Conservation (phyloP, 306 rosid species). For the Trifolium pratense region DNA sequence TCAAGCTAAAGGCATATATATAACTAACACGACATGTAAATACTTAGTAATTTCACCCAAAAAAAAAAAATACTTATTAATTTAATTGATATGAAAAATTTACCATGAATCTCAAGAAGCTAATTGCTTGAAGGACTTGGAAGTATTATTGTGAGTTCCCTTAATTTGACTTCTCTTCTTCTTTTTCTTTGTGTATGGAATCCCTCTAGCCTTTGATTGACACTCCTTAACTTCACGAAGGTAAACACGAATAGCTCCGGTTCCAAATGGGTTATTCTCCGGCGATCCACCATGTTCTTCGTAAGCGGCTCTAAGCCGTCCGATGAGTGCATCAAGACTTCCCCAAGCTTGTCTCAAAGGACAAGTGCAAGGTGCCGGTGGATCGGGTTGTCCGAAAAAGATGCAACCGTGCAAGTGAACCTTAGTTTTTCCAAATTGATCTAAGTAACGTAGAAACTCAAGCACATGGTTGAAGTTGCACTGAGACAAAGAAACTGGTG, state of each 20-base stretch:
- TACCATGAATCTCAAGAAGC: constrained; percentile 59
- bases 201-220: constrained; percentile 87
- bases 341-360: constrained; percentile 96
- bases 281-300: constrained; percentile 87
- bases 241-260: constrained; percentile 77
- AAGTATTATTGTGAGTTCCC: constrained; percentile 42
- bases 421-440: constrained; percentile 92
- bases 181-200: constrained; percentile 85
- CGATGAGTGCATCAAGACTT: constrained; percentile 88
- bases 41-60: too few species aligned
- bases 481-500: constrained; percentile 65
- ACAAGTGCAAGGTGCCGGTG: constrained; percentile 88
- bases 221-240: constrained; percentile 87
- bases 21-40: not conserved
- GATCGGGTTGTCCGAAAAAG: constrained; percentile 92
- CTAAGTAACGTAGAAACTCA: constrained; percentile 84
- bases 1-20: not conserved
- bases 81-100: constrained; percentile 23
- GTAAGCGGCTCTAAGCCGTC: constrained; percentile 83
- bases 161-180: constrained; percentile 69
- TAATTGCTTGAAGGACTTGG: constrained; percentile 70
- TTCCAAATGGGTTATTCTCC: constrained; percentile 81
- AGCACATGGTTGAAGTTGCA: constrained; percentile 87
- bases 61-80: too few species aligned
- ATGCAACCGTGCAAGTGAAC: constrained; percentile 83